Evolutionary conservation across 192 early-diverging fungal genomes (phyloP).

Genomic region (Kappamyces sp.): DNA sequence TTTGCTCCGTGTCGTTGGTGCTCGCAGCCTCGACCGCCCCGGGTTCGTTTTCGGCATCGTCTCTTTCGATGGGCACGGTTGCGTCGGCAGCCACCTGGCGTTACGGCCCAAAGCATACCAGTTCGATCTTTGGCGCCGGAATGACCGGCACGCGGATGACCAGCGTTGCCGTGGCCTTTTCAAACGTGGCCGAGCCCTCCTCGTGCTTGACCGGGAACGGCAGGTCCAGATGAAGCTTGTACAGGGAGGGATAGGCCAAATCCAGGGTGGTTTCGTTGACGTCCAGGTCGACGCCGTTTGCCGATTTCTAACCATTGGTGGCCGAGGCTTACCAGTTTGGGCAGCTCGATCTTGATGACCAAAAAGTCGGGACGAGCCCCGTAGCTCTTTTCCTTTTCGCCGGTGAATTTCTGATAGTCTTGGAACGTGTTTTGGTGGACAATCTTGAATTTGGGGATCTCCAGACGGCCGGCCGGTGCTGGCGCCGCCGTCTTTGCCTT

Average conservation of each 20-base stretch:
- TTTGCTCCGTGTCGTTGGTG: too few species aligned
- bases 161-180: constrained; percentile 28
- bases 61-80: too few species aligned
- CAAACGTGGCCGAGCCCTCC: constrained; percentile 39
- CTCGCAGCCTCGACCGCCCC: too few species aligned
- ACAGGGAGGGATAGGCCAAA: constrained; percentile 27
- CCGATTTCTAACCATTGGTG: constrained; percentile 11
- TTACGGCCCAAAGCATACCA: constrained; percentile 8
- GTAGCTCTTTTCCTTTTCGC: constrained; percentile 21
- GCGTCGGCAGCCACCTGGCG: too few species aligned
- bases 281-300: constrained; percentile 24
- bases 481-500: not conserved
- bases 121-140: constrained; percentile 12
- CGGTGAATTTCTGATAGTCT: constrained; percentile 36
- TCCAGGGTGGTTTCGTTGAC: constrained; percentile 17
- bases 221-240: constrained; percentile 31
- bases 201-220: constrained; percentile 39
- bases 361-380: constrained; percentile 39
- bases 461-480: constrained; percentile 7
- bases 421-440: constrained; percentile 27
- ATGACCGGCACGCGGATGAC: constrained; percentile 35
- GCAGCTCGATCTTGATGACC: constrained; percentile 38
- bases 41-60: too few species aligned
- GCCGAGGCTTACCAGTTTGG: constrained; percentile 26
- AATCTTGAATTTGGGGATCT: constrained; percentile 31